Evolutionary conservation across 208 protist genomes (phyloP).

Genomic region (Leishmania aethiopica): DNA sequence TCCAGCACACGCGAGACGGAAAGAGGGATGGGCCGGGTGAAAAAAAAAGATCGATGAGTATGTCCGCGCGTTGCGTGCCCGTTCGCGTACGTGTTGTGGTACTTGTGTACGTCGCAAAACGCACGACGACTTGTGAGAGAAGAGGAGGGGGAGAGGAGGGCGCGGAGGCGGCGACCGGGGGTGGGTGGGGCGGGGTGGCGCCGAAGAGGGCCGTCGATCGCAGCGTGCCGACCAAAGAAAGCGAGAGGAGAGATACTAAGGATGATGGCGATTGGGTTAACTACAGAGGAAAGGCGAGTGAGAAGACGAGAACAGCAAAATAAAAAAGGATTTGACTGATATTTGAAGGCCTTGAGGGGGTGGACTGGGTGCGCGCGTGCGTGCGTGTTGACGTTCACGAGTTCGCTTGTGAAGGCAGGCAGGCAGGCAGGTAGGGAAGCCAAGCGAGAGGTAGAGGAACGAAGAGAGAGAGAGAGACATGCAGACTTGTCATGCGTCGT

Average conservation of each 20-base stretch:
- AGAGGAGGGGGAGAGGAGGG: not conserved
- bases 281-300: not conserved
- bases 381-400: not conserved
- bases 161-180: not conserved
- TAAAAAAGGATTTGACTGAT: not conserved
- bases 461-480: not conserved
- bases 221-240: not conserved
- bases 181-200: rapidly evolving
- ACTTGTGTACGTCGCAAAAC: too few relatives aligned
- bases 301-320: not conserved
- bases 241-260: not conserved
- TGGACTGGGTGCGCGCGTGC: not conserved
- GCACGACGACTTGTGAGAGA: too few relatives aligned
- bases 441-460: conserved; percentile 8
- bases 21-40: not conserved
- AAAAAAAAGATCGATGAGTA: too few relatives aligned
- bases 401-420: not conserved
- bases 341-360: not conserved
- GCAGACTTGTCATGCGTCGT: not conserved
- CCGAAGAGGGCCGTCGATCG: not conserved
- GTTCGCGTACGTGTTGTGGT: too few relatives aligned
- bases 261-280: not conserved
- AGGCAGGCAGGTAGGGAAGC: conserved; percentile 15
- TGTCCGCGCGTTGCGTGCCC: too few relatives aligned
- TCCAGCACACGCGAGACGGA: not conserved